Evolutionary conservation across 164 flowering plant genomes (phyloP).

Genomic region (Magnolia changhungtana): DNA sequence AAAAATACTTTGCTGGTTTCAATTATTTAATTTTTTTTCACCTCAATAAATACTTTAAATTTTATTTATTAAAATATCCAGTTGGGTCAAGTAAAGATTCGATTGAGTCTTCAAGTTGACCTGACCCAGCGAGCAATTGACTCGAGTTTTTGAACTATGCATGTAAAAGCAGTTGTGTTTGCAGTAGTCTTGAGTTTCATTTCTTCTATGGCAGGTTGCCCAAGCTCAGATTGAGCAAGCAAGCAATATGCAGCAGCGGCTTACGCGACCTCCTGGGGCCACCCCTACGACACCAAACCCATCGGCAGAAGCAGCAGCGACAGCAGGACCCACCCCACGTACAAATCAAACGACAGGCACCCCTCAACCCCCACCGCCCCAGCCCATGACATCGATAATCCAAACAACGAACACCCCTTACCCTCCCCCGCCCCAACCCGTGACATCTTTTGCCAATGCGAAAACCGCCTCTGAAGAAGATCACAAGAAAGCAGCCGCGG

Average conservation of each 20-base stretch:
- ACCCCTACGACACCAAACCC: slow-evolving; percentile 6
- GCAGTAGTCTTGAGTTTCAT: neutral
- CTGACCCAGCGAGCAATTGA: too few species aligned
- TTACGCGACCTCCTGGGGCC: slow-evolving; percentile 23
- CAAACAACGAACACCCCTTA: slow-evolving; percentile 33
- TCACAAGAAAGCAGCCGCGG: slow-evolving; percentile 62
- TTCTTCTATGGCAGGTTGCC: slow-evolving; percentile 42
- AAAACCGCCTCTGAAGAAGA: slow-evolving; percentile 39
- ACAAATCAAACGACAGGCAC: slow-evolving; percentile 22
- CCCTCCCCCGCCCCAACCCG: slow-evolving; percentile 40
- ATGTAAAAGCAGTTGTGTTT: neutral
- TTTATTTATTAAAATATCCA: too few species aligned
- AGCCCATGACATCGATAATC: slow-evolving; percentile 20
- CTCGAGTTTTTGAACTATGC: too few species aligned
- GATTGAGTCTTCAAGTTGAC: too few species aligned
- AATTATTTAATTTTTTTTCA: too few species aligned
- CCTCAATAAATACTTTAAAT: too few species aligned
- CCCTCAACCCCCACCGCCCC: slow-evolving; percentile 22
- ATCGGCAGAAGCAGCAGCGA: slow-evolving; percentile 14
- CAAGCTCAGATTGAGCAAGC: slow-evolving; percentile 42
- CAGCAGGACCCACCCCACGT: slow-evolving; percentile 25
- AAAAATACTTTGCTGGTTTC: too few species aligned
- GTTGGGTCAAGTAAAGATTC: too few species aligned
- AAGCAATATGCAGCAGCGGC: slow-evolving; percentile 30
- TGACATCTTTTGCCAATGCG: slow-evolving; percentile 34